Conservation (phyloP, 2,329 filamentous ascomycete genomes). For the Dendrostoma leiphaemia region DNA sequence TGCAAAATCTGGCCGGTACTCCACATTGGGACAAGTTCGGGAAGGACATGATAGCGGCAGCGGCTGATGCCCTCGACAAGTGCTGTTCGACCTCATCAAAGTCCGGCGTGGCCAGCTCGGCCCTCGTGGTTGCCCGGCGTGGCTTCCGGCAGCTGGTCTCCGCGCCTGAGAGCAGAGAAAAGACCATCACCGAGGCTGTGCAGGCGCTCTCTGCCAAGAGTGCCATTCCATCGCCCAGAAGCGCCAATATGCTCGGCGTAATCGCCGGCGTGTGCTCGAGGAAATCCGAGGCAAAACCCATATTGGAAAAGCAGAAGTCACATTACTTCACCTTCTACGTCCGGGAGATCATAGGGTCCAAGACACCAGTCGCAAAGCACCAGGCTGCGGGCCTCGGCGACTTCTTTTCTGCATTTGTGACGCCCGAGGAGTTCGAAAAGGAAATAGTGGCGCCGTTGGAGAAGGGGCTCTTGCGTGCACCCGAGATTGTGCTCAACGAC, state of each 20-base stretch:
- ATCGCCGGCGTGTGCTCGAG: slow-evolving; percentile 84
- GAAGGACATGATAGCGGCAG: slow-evolving; percentile 62
- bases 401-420: slow-evolving; percentile 78
- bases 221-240: slow-evolving; percentile 60
- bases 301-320: slow-evolving; percentile 65
- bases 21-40: slow-evolving; percentile 64
- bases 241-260: slow-evolving; percentile 78
- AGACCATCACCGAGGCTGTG: slow-evolving; percentile 63
- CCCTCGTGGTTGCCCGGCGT: slow-evolving; percentile 74
- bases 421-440: slow-evolving; percentile 69
- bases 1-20: slow-evolving; percentile 66
- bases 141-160: slow-evolving; percentile 74
- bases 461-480: slow-evolving; percentile 83
- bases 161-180: slow-evolving; percentile 53
- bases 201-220: slow-evolving; percentile 67
- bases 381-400: slow-evolving; percentile 72
- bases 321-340: slow-evolving; percentile 80
- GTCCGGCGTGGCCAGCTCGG: slow-evolving; percentile 66
- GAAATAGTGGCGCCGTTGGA: slow-evolving; percentile 80
- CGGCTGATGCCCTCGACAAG: slow-evolving; percentile 74
- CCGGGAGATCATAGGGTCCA: slow-evolving; percentile 81
- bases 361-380: slow-evolving; percentile 67
- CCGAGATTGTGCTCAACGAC: slow-evolving; percentile 82
- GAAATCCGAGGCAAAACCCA: slow-evolving; percentile 58
- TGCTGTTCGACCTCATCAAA: slow-evolving; percentile 68